Evolutionary conservation across 2,329 filamentous ascomycete genomes (phyloP), one percentile per base, ranked within the genome.

Genomic region (Triangularia setosa): DNA sequence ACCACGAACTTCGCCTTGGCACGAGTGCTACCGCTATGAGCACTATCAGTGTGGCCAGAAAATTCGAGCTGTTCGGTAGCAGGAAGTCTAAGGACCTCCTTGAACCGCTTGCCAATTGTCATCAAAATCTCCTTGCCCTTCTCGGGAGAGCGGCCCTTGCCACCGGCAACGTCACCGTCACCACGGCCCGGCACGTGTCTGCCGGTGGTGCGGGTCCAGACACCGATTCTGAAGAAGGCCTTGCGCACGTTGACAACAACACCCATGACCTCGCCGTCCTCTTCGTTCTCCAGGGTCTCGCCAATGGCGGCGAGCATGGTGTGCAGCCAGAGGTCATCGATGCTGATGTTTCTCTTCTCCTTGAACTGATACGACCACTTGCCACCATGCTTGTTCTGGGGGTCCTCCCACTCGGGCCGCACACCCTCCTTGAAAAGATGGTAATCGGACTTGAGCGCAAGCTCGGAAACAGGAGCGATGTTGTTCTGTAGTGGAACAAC

Each of bases 351-450:
- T 75, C 91, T 90, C 87, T 97, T 97, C 73, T 97, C 92, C 84
- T 96, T 96, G 88, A 97, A 97, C 74, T 92, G 90, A 82, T 96
- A 98, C 25, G 94, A 93, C 95, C 95, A 99, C 81, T 97, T 97
- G 80, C 95, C 95, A 72, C 95, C 95, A 78, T 98, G 93, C 86
- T 98, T 99, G 84, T 99, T 99, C 83, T 98, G 93, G 25, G 87
- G 84, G 77, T 99, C 95, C 80, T 99, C 95, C 95, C 95, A 99
- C 81, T 99, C 96, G 35, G 95, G 95, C 69, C 95, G 92, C 68
- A 99, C 92, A 70, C 93, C 93, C 73, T 90, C 90, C 84, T 99
- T 99, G 90, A 99, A 99, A 54, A 99, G 90, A 76, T 99, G 96
- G 82, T 99, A 99, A 79, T 99, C 95, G 75, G 95, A 97, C 84